These are phyloP conservation scores for Lagerstroemia speciosa DNA, from an alignment of 345 rosid species.

Conservation along the genomic window DNA sequence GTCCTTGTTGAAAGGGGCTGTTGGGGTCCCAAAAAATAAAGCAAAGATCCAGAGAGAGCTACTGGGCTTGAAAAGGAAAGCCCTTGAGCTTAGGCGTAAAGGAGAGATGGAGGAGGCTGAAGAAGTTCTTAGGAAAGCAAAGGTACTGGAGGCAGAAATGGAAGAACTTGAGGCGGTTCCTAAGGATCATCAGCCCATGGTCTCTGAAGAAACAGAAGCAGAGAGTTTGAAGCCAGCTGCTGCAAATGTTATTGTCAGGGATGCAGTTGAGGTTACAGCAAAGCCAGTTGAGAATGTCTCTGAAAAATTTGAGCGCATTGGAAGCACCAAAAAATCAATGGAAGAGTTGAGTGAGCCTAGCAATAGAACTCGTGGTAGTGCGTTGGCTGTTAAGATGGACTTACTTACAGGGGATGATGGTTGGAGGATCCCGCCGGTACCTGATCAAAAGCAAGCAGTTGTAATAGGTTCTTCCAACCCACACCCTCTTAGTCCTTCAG, in stretches of 20 bases:
- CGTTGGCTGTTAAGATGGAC: conserved; percentile 28
- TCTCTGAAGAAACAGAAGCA: conserved; percentile 11
- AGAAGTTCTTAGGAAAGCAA: conserved; percentile 49
- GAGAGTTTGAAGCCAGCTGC: conserved; percentile 12
- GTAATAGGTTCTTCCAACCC: conserved; percentile 11
- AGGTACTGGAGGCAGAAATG: conserved; percentile 47
- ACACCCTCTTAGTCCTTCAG: conserved; percentile 4
- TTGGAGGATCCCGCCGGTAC: conserved; percentile 16
- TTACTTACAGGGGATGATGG: conserved; percentile 34
- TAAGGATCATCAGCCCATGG: conserved; percentile 12
- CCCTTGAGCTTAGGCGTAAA: conserved; percentile 65
- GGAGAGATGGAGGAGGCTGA: conserved; percentile 78
- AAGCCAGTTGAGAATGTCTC: conserved; percentile 2
- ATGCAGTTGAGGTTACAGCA: not conserved
- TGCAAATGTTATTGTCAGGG: not conserved
- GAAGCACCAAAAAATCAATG: conserved; percentile 7
- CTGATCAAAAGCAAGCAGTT: conserved; percentile 25
- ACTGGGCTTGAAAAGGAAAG: conserved; percentile 72
- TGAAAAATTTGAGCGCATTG: conserved; percentile 1
- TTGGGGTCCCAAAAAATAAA: conserved; percentile 43
- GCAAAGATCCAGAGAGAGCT: conserved; percentile 80
- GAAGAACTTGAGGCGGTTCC: conserved; percentile 35
- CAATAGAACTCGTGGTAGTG: conserved; percentile 15
- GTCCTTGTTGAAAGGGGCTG: conserved; percentile 14
- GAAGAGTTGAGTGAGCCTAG: conserved; percentile 9